Percentiles rank a stretch among this genome's conserved stretches.
These are phyloP conservation scores for Tephrocybe sp. DNA, from an alignment of 768 basidiomycete species.

Conservation along the genomic window DNA sequence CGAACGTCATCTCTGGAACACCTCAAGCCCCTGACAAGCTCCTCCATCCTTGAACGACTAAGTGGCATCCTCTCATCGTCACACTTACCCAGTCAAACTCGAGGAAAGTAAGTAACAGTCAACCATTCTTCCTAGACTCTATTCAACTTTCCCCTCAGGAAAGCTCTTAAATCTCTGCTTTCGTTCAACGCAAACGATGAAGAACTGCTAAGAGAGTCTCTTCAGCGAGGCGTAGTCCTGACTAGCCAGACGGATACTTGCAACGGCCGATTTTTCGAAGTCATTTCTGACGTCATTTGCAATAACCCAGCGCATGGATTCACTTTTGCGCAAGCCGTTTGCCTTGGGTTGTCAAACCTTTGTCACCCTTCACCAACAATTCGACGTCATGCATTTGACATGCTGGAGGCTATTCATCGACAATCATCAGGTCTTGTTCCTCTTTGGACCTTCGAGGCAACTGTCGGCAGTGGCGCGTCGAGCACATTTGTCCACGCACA, in stretches of 20 bases:
- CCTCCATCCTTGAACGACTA: constrained; percentile 59
- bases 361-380: constrained; percentile 64
- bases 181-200: constrained; percentile 51
- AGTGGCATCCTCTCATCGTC: constrained; percentile 66
- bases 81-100: constrained; percentile 45
- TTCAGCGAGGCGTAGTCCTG: constrained; percentile 68
- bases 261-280: constrained; percentile 72
- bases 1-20: constrained; percentile 42
- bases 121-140: background rate
- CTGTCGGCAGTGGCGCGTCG: constrained; percentile 67
- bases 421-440: constrained; percentile 64
- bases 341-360: constrained; percentile 81
- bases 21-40: constrained; percentile 50
- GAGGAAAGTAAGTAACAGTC: constrained; percentile 62
- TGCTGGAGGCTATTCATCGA: constrained; percentile 71
- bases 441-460: constrained; percentile 71
- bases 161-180: constrained; percentile 70
- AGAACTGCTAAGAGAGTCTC: constrained; percentile 58
- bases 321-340: constrained; percentile 70
- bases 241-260: constrained; percentile 52
- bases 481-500: constrained; percentile 82
- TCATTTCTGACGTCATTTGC: constrained; percentile 68
- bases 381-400: constrained; percentile 74
- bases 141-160: constrained; percentile 43
- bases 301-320: constrained; percentile 53